Base-by-base conservation (phyloP, 1,139 yeast species). In the Geotrichum restrictum region DNA sequence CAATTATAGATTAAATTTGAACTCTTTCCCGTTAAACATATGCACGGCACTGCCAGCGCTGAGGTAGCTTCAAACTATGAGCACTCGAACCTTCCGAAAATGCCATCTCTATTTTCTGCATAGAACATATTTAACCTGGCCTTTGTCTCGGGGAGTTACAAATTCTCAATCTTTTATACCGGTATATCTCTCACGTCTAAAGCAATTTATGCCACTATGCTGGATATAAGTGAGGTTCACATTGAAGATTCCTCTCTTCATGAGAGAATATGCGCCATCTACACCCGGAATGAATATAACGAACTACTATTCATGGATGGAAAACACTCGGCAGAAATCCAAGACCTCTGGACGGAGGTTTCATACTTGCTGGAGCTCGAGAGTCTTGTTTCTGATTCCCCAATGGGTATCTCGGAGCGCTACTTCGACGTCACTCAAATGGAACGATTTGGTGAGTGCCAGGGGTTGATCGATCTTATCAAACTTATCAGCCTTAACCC, bases 211-310 rank as follows among this genome's bases (percentile, higher is more conserved):
- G 10, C 11, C 27, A 21, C 27, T 19, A 39, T 39, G 42, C 31
- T 39, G 16, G 42, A 39, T 6, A 4, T 39, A 11, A 39, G 42
- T 22, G 55, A 52, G 13, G 48, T 49, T 5, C 42, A 53, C 46
- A 53, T 53, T 21, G 53, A 51, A 24, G 53, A 53, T 13, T 44
- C 56, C 8, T 49, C 56, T 21, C 42, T 53, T 18, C 49, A 53
- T 29, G 52, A 48, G 45, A 52, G 56, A 31, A 46, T 53, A 10
- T 39, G 48, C 18, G 52, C 45, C 14, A 32, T 49, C 10, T 53
- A 53, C 31, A 49, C 56, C 41, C 32, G 56, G 18, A 44, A 47
- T 14, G 38, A 32, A 1, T n/a, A 41, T 10, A 33, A 36, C 36
- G 40, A 36, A 14, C 39, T 53, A 8, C 41, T 38, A 21, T 53